Conservation (phyloP, 1,139 yeast genomes). For the Kodamaea plutei region DNA sequence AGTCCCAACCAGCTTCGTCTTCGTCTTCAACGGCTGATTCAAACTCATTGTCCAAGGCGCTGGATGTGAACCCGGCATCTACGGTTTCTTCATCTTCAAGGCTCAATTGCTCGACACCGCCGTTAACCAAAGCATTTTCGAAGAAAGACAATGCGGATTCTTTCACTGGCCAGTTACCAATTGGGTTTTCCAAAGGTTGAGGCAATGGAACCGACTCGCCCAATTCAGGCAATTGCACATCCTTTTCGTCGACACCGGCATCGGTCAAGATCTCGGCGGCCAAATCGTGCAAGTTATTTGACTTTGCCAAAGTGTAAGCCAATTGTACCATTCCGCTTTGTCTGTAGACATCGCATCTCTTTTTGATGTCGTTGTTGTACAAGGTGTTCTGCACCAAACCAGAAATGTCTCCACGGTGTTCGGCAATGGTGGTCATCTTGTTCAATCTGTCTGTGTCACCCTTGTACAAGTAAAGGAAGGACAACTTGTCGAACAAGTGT, state of each 20-base stretch:
- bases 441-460: slow-evolving; percentile 74
- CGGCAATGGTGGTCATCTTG: slow-evolving; percentile 89
- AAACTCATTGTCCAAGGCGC: not conserved
- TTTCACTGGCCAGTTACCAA: slow-evolving; percentile 78
- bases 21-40: slow-evolving; percentile 34
- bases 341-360: slow-evolving; percentile 70
- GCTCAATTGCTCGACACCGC: slow-evolving; percentile 65
- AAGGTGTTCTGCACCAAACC: slow-evolving; percentile 81
- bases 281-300: slow-evolving; percentile 73
- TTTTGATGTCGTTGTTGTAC: slow-evolving; percentile 69
- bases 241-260: slow-evolving; percentile 62
- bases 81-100: slow-evolving; percentile 38
- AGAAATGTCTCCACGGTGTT: slow-evolving; percentile 76
- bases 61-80: not conserved
- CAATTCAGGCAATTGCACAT: slow-evolving; percentile 61
- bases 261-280: slow-evolving; percentile 70
- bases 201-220: slow-evolving; percentile 44
- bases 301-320: slow-evolving; percentile 90
- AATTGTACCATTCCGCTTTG: slow-evolving; percentile 81
- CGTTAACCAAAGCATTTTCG: slow-evolving; percentile 72
- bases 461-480: slow-evolving; percentile 78
- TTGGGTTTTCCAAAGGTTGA: slow-evolving; percentile 42
- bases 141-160: slow-evolving; percentile 72
- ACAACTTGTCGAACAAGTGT: slow-evolving; percentile 80
- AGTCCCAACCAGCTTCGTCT: slow-evolving; percentile 56